Conservation (phyloP, 345 rosid genomes). For the Hypericum androsaemum region DNA sequence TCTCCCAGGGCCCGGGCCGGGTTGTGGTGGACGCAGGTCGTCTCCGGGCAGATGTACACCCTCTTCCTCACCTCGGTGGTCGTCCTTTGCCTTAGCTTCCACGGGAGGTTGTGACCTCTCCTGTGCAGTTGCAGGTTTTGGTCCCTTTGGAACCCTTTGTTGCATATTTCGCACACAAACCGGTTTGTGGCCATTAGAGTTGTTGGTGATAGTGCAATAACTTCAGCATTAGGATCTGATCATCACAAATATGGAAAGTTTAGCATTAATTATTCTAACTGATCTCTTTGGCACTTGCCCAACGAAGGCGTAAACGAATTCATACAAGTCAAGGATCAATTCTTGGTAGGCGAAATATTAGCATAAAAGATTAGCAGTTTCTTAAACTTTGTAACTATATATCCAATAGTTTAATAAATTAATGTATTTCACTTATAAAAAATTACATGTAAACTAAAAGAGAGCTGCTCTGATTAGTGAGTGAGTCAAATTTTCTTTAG, state of each 20-base stretch:
- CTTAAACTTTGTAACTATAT: too few relatives aligned
- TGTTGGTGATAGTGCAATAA: conserved; percentile 58
- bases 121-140: conserved; percentile 69
- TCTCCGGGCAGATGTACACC: conserved; percentile 64
- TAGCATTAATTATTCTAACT: neutral
- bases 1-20: conserved; percentile 62
- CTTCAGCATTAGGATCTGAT: conserved; percentile 64
- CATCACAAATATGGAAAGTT: neutral
- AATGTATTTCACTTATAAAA: too few relatives aligned
- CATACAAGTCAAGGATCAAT: too few relatives aligned
- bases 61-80: conserved; percentile 43
- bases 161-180: conserved; percentile 69
- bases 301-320: too few relatives aligned
- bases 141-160: conserved; percentile 72
- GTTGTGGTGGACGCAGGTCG: conserved; percentile 58
- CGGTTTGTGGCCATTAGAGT: conserved; percentile 68
- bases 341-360: too few relatives aligned
- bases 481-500: too few relatives aligned
- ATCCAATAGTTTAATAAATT: too few relatives aligned
- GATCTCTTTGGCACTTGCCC: neutral
- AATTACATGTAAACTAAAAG: too few relatives aligned
- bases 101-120: conserved; percentile 68
- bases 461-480: too few relatives aligned
- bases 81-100: conserved; percentile 56
- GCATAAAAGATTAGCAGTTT: too few relatives aligned